Conservation (phyloP, 2,329 filamentous ascomycete genomes). For the Xenoacremonium recifei region DNA sequence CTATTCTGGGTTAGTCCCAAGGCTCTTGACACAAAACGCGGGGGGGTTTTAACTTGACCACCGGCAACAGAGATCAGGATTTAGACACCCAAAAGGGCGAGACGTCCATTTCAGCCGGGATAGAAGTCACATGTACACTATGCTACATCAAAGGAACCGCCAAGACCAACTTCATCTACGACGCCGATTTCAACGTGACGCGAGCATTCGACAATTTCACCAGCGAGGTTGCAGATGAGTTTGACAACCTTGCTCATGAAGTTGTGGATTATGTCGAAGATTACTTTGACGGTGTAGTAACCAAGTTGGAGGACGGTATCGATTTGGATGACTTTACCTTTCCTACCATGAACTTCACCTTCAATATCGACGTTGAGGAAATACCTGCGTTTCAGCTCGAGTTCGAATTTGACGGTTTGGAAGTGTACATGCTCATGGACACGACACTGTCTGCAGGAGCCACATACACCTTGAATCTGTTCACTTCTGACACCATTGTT, state of each 20-base stretch:
- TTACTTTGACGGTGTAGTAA: conserved; percentile 4
- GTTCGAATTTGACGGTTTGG: conserved; percentile 12
- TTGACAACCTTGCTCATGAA: conserved; percentile 28
- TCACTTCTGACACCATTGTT: conserved; percentile 7
- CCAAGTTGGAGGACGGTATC: conserved; percentile 6
- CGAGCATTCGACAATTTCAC: conserved; percentile 7
- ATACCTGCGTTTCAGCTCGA: conserved; percentile 11
- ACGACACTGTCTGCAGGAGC: conserved; percentile 10
- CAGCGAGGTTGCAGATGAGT: neutral
- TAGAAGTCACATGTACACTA: conserved; percentile 17
- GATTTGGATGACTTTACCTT: conserved; percentile 11
- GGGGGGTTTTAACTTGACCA: neutral
- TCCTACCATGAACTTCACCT: conserved; percentile 7
- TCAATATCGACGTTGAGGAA: conserved; percentile 10
- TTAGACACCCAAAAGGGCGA: conserved; percentile 4
- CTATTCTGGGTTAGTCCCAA: conserved; percentile 3
- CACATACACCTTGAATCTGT: conserved; percentile 11
- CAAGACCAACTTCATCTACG: conserved; percentile 6
- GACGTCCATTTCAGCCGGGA: conserved; percentile 2
- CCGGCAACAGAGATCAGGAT: conserved; percentile 2
- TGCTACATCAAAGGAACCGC: conserved; percentile 14
- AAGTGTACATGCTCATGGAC: conserved; percentile 14
- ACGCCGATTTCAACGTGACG: conserved; percentile 4
- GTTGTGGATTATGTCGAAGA: conserved; percentile 8
- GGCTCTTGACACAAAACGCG: neutral